phyloP scores from a whole-genome alignment of 163 green algal species.

The Trebouxiophyceae sp. region DNA sequence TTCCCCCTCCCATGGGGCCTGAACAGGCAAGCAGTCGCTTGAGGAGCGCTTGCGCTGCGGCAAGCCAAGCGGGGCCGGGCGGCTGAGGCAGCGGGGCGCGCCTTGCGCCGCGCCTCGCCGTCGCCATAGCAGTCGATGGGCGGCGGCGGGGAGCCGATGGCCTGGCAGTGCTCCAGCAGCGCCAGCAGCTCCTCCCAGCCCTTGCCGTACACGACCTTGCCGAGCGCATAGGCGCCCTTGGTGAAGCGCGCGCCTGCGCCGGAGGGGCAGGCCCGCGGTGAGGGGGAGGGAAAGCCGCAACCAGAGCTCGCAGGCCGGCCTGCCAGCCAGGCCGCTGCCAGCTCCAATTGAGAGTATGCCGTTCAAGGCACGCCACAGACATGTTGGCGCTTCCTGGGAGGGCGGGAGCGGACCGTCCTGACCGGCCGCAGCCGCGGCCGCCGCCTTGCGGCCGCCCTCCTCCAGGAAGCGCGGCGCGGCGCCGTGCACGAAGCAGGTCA shows the following conservation, averaged over 20 bases:
- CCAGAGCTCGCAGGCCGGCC: too few species aligned
- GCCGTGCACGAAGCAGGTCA: conserved; percentile 89
- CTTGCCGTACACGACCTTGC: conserved; percentile 79
- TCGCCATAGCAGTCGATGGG: conserved; percentile 10
- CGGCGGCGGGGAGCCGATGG: not conserved
- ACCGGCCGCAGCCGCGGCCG: not conserved
- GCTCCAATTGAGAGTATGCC: not conserved
- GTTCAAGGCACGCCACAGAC: not conserved
- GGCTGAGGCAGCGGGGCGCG: not conserved
- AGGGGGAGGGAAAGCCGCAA: too few species aligned
- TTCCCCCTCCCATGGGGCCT: too few species aligned
- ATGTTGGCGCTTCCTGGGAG: not conserved
- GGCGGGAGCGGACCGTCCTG: not conserved
- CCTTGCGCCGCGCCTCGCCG: conserved; percentile 12
- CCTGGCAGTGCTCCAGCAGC: conserved; percentile 38
- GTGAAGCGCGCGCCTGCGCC: conserved; percentile 29
- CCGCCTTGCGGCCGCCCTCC: conserved; percentile 30
- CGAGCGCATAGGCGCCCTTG: conserved; percentile 88
- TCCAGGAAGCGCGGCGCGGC: conserved; percentile 78
- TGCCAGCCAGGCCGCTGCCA: too few species aligned
- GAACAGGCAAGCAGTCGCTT: too few species aligned
- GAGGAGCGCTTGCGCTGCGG: too few species aligned
- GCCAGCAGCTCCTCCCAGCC: conserved; percentile 93
- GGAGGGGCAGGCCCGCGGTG: too few species aligned
- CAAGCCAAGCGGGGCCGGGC: too few species aligned